Evolutionary conservation across 805 yeast species (phyloP).

Genomic region (Metschnikowia amazonensis): DNA sequence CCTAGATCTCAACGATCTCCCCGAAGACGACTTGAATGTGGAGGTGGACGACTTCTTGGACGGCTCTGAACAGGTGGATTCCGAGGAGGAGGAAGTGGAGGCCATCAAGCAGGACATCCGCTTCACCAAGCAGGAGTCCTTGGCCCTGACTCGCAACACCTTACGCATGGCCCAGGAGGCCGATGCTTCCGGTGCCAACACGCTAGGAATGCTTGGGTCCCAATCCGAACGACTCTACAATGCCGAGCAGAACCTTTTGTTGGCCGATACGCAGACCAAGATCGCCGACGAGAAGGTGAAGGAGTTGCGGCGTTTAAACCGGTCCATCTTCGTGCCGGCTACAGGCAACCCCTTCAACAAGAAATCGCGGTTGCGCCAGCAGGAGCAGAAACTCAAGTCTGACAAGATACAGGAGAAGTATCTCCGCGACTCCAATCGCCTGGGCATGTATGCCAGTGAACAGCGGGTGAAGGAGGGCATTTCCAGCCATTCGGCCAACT

Average conservation of each 20-base stretch:
- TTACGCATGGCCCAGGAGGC: slow-evolving; percentile 51
- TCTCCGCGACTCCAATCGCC: slow-evolving; percentile 57
- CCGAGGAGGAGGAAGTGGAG: slow-evolving; percentile 86
- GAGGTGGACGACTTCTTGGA: slow-evolving; percentile 33
- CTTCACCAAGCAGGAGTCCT: slow-evolving; percentile 82
- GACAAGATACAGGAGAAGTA: slow-evolving; percentile 61
- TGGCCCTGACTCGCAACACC: slow-evolving; percentile 81
- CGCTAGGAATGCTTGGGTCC: slow-evolving; percentile 89
- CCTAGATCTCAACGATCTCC: slow-evolving; percentile 31
- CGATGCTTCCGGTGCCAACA: slow-evolving; percentile 52
- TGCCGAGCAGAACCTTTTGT: slow-evolving; percentile 70
- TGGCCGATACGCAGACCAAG: slow-evolving; percentile 76
- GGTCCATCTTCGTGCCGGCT: slow-evolving; percentile 79
- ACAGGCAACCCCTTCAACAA: slow-evolving; percentile 83
- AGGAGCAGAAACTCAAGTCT: slow-evolving; percentile 64
- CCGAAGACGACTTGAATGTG: slow-evolving; percentile 35
- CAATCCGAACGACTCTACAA: slow-evolving; percentile 83
- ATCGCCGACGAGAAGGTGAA: slow-evolving; percentile 80
- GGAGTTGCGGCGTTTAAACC: slow-evolving; percentile 72
- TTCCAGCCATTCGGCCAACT: slow-evolving; percentile 35
- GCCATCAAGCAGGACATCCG: slow-evolving; percentile 77
- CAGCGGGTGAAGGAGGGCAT: slow-evolving; percentile 65
- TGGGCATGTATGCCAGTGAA: slow-evolving; percentile 58
- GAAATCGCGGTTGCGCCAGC: slow-evolving; percentile 65
- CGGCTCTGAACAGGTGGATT: slow-evolving; percentile 38